Percentiles rank a stretch among this genome's conserved stretches.
Evolutionary conservation across 805 yeast species (phyloP).

Genomic region (Candida alai): DNA sequence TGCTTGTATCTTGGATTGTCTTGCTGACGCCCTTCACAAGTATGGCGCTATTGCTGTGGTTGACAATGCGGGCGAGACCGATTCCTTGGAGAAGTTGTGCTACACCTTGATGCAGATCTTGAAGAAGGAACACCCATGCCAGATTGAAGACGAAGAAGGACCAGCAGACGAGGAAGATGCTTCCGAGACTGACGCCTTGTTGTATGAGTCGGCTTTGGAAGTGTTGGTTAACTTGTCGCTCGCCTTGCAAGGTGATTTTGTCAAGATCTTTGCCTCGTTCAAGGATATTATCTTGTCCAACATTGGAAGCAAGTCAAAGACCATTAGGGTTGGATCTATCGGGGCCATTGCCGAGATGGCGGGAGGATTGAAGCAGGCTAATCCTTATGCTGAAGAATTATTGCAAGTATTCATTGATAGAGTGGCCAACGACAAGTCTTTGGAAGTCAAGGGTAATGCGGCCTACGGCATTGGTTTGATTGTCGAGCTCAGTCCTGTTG

Average conservation of each 20-base stretch:
- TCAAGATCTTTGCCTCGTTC: slow-evolving; percentile 66
- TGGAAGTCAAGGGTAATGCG: slow-evolving; percentile 90
- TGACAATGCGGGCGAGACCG: slow-evolving; percentile 52
- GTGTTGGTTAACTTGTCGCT: slow-evolving; percentile 72
- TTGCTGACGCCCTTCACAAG: slow-evolving; percentile 62
- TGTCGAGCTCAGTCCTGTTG: slow-evolving; percentile 50
- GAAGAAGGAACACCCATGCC: slow-evolving; percentile 81
- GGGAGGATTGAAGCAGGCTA: slow-evolving; percentile 61
- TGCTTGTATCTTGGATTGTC: slow-evolving; percentile 67
- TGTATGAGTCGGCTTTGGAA: slow-evolving; percentile 83
- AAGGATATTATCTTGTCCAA: slow-evolving; percentile 58
- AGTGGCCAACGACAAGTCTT: slow-evolving; percentile 68
- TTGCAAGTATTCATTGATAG: slow-evolving; percentile 65
- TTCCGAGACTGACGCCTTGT: slow-evolving; percentile 53
- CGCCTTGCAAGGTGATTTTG: slow-evolving; percentile 78
- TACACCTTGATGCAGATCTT: slow-evolving; percentile 67
- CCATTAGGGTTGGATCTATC: slow-evolving; percentile 76
- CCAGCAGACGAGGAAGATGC: slow-evolving; percentile 52
- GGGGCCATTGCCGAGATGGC: slow-evolving; percentile 92
- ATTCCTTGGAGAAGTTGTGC: slow-evolving; percentile 61
- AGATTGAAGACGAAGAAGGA: slow-evolving; percentile 65
- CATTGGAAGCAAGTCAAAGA: slow-evolving; percentile 55
- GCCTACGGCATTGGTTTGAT: slow-evolving; percentile 93
- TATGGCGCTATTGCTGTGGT: slow-evolving; percentile 73
- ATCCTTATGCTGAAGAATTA: slow-evolving; percentile 68